Evolutionary conservation across 1,284 basidiomycete species (phyloP), one percentile per base, ranked within the genome.

Genomic region (Golubevia sp.): DNA sequence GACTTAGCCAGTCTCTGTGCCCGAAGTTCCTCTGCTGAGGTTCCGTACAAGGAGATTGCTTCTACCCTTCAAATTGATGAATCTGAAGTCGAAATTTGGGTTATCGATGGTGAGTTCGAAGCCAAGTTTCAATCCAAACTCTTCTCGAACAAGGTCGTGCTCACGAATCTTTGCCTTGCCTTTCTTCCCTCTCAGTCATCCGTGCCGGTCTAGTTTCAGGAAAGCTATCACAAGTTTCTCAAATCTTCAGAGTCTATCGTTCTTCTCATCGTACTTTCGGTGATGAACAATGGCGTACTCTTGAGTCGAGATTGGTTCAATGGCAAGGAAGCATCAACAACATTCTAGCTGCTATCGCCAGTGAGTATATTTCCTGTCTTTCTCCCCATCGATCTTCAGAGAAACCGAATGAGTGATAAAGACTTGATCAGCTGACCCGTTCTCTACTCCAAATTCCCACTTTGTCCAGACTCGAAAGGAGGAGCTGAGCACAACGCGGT

Each of bases 31-130:
- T 8, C 73, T 18, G 52, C 69, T 38, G 78, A 81, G 55, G 80
- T 82, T 2, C 51, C 69, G 5, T 82, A 82, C 68, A 30, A 60
- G 3, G 58, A 64, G 49, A 79, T 82, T 20, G 73, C 78, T 4
- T 25, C 61, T 21, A 64, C 65, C 24, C 63, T 81, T 48, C 51
- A 67, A 15, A 66, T 79, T 21, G 26, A 49, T 3, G 55, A 66
- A 24, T 68, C 68, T 30, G 74, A 80, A n/a, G 80, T 83, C 2
- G 80, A 83, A 67, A 50, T 64, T 15, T 82, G 79, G 79, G 75
- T 83, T n/a, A 83, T 83, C 55, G 80, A 83, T 49, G 57, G 48
- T 59, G 57, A 20, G 26, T 27, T 38, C 24, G n/a, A 26, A 55
- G 4, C n/a, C 54, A 20, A 30, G 15, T 13, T 1, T 8, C 8